Percentiles rank a stretch among this genome's conserved stretches.
phyloP scores from a whole-genome alignment of 192 early-diverging fungal species.

The Coemansia sp. region DNA sequence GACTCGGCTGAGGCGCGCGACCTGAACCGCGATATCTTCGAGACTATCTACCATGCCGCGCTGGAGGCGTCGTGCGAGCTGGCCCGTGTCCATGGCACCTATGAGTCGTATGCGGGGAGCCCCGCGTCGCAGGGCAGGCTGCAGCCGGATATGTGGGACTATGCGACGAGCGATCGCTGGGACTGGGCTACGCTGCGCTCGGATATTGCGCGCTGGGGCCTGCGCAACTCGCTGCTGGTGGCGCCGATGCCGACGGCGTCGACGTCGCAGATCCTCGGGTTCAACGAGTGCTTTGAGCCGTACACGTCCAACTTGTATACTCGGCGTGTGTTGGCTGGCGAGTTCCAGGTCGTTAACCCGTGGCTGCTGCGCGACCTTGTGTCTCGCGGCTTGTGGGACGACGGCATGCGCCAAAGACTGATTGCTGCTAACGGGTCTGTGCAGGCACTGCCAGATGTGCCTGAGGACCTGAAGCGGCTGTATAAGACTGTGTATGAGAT shows the following conservation, averaged over 20 bases:
- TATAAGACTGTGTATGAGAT: constrained; percentile 99
- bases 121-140: constrained; percentile 89
- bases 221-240: constrained; percentile 92
- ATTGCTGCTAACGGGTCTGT: constrained; percentile 91
- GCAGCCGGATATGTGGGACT: constrained; percentile 95
- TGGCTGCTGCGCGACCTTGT: constrained; percentile 95
- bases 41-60: constrained; percentile 95
- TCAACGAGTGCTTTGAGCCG: constrained; percentile 97
- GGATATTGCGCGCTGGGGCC: constrained; percentile 78
- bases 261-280: constrained; percentile 95
- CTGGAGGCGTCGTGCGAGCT: constrained; percentile 92
- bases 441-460: constrained; percentile 76
- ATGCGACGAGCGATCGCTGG: constrained; percentile 79
- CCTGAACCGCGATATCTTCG: constrained; percentile 90
- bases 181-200: constrained; percentile 87
- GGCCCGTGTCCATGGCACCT: constrained; percentile 75
- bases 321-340: constrained; percentile 92
- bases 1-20: constrained; percentile 82
- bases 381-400: constrained; percentile 91
- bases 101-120: constrained; percentile 85
- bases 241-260: constrained; percentile 99
- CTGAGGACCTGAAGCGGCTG: constrained; percentile 85
- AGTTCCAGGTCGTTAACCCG: constrained; percentile 98
- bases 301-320: constrained; percentile 96
- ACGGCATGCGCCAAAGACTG: constrained; percentile 90